Percentiles rank a stretch among this genome's conserved stretches.
phyloP scores from a whole-genome alignment of 768 basidiomycete species.

The Panaeolus papilionaceus region DNA sequence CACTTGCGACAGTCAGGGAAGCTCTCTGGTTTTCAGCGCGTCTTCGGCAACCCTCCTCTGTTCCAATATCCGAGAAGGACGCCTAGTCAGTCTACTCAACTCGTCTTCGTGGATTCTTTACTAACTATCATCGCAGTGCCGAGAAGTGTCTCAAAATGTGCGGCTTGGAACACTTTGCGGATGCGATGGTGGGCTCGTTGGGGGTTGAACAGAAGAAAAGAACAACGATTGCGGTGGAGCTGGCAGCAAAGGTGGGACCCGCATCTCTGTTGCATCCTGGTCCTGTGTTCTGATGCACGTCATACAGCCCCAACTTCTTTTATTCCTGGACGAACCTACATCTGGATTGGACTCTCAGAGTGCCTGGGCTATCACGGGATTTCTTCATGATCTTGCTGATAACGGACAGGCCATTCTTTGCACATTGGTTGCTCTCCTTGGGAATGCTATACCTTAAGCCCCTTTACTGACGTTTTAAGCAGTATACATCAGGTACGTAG shows the following conservation, averaged over 20 bases:
- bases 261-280: neutral
- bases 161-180: slow-evolving; percentile 63
- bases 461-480: too few relatives aligned
- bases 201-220: slow-evolving; percentile 80
- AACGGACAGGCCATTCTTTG: slow-evolving; percentile 91
- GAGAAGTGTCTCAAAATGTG: slow-evolving; percentile 66
- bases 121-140: slow-evolving; percentile 33
- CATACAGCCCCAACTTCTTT: slow-evolving; percentile 71
- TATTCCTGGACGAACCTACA: slow-evolving; percentile 92
- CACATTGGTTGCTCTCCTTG: slow-evolving; percentile 55
- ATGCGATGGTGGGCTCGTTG: slow-evolving; percentile 71
- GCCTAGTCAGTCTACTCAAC: slow-evolving; percentile 63
- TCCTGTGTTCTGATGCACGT: slow-evolving; percentile 9
- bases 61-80: slow-evolving; percentile 74
- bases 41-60: slow-evolving; percentile 73
- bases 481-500: too few relatives aligned
- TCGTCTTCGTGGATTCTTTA: neutral
- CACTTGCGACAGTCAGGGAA: slow-evolving; percentile 79
- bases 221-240: slow-evolving; percentile 86
- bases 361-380: slow-evolving; percentile 82
- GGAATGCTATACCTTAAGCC: neutral
- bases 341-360: slow-evolving; percentile 88
- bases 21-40: slow-evolving; percentile 82
- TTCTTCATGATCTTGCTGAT: slow-evolving; percentile 77
- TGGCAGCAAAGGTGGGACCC: slow-evolving; percentile 76